Evolutionary conservation across 2,329 filamentous ascomycete genomes (phyloP), one percentile per base, ranked within the genome.

Genomic region (Sphaerostilbella broomeana): DNA sequence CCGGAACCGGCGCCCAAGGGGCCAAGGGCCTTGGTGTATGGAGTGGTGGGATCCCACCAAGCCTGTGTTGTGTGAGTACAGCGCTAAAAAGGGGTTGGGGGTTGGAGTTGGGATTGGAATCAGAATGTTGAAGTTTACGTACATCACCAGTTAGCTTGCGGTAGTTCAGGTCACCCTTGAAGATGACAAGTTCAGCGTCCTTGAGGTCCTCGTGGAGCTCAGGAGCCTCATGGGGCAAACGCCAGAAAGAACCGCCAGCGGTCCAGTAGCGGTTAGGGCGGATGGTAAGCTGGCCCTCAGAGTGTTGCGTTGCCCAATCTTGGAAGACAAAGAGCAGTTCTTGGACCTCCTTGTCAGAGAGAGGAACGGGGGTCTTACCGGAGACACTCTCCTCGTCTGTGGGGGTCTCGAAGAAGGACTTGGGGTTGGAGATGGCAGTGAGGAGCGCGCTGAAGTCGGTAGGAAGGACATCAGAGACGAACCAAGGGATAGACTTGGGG

Each of bases 111-210:
- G n/a, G n/a, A n/a, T n/a, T n/a, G n/a, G n/a, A n/a, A n/a, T n/a
- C n/a, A n/a, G n/a, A n/a, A n/a, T n/a, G n/a, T n/a, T n/a, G n/a
- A n/a, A n/a, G n/a, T 8, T 19, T 16, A 45, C 82, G 68, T 66
- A 90, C 87, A 70, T 98, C 92, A 34, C 79, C 84, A 20, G 84
- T 88, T 49, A 98, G 63, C 63, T 98, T 98, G 45, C 92, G 74
- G 63, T 97, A 98, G 66, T 98, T 98, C 51, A 98, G 61, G 58
- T 98, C 92, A 3, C 92, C 92, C 70, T 98, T 98, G 71, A 97
- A 97, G 40, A 98, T 79, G 10, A 95, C 86, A 13, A 98, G 70
- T 60, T 95, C 86, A 49, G 84, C 86, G 45, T 78, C 66, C 67
- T 88, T 82, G 40, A 98, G 64, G 55, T 97, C 90, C 6, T 85